A percentile compares a stretch with the other conserved stretches of the same genome.
phyloP scores from a whole-genome alignment of 1,284 basidiomycete genomes.

The Pseudozyma sp. region DNA sequence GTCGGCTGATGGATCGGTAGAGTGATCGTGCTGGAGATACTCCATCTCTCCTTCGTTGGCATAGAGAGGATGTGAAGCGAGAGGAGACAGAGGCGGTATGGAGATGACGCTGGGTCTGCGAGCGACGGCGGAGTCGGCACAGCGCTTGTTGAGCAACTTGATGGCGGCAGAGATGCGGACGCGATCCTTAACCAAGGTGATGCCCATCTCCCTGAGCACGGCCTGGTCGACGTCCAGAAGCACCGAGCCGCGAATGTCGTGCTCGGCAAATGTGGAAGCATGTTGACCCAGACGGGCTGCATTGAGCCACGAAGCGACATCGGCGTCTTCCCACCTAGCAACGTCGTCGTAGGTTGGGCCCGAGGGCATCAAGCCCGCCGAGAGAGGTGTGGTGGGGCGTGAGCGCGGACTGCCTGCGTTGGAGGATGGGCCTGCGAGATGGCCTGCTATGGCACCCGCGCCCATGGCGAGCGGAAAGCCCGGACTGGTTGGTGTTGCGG shows the following conservation, averaged over 20 bases:
- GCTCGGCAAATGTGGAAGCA: conserved; percentile 48
- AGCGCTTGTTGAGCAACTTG: conserved; percentile 61
- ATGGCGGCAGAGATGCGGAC: conserved; percentile 65
- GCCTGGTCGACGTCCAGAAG: conserved; percentile 63
- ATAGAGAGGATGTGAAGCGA: conserved; percentile 21
- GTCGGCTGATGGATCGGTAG: conserved; percentile 16
- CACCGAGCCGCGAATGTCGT: conserved; percentile 64
- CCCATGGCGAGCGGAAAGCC: conserved; percentile 56
- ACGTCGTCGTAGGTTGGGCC: conserved; percentile 46
- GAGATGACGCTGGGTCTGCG: conserved; percentile 30
- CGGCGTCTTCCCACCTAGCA: conserved; percentile 40
- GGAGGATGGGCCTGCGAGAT: conserved; percentile 35
- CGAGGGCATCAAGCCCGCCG: conserved; percentile 25
- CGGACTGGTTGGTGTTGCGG: conserved; percentile 54
- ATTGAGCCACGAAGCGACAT: conserved; percentile 60
- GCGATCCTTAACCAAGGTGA: conserved; percentile 63
- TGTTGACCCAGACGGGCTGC: conserved; percentile 52
- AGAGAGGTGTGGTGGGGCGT: conserved; percentile 44
- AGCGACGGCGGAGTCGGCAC: conserved; percentile 36
- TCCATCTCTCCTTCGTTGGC: conserved; percentile 48
- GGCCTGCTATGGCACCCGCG: conserved; percentile 21
- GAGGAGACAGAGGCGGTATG: conserved; percentile 30
- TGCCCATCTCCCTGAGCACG: conserved; percentile 66
- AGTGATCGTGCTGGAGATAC: conserved; percentile 40
- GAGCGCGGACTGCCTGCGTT: conserved; percentile 40